phyloP scores from a whole-genome alignment of 2,329 filamentous ascomycete genomes.

The Coniochaeta ligniaria region DNA sequence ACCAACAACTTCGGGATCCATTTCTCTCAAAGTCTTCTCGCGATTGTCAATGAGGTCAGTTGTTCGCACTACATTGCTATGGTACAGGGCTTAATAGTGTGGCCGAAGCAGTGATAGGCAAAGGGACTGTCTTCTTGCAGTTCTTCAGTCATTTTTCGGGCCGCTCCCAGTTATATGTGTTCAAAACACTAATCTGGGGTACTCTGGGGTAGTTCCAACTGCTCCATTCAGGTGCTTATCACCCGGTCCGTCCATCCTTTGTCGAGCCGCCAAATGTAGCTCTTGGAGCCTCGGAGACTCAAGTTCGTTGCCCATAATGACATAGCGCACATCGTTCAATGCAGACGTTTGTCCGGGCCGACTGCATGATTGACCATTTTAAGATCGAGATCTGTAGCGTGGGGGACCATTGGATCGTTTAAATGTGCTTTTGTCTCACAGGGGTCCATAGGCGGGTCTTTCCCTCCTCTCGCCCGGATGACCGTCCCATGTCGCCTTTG shows the following conservation, averaged over 20 bases:
- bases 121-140: too few relatives aligned
- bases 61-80: too few relatives aligned
- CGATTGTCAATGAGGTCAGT: too few relatives aligned
- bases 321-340: not conserved
- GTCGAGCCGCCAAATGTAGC: not conserved
- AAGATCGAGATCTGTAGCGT: not conserved
- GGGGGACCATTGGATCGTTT: not conserved
- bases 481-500: not conserved
- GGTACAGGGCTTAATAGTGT: too few relatives aligned
- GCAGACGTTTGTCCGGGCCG: not conserved
- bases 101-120: too few relatives aligned
- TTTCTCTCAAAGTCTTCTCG: too few relatives aligned
- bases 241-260: not conserved
- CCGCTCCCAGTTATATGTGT: not conserved
- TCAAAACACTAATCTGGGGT: not conserved
- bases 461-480: constrained; percentile 1
- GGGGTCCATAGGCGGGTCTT: not conserved
- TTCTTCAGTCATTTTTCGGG: too few relatives aligned
- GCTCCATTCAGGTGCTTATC: not conserved
- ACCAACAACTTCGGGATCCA: too few relatives aligned
- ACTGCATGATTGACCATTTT: not conserved
- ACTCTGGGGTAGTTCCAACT: not conserved
- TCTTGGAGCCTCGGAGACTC: not conserved
- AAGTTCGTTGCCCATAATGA: not conserved
- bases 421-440: not conserved